These are phyloP conservation scores for Phialophora macrospora DNA, from an alignment of 2,329 filamentous ascomycete genomes.

Conservation along the genomic window DNA sequence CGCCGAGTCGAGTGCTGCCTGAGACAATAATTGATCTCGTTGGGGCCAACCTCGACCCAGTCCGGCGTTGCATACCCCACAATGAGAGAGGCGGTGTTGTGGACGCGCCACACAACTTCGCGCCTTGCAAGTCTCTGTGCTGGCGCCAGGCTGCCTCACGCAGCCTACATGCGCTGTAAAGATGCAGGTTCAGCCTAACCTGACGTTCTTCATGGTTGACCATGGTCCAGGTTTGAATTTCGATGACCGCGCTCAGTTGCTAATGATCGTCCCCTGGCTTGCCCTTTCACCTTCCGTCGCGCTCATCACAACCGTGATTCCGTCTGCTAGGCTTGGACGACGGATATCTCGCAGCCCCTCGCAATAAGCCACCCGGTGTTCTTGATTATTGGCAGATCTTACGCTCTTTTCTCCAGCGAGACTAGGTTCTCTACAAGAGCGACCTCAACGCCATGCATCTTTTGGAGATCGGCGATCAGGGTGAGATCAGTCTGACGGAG, in stretches of 20 bases:
- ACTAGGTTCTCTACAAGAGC: background rate
- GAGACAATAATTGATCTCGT: no score
- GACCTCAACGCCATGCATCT: background rate
- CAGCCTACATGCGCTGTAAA: background rate
- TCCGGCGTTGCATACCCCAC: no score
- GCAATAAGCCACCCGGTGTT: background rate
- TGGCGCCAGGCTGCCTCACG: background rate
- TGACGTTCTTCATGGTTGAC: background rate
- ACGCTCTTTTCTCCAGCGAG: background rate
- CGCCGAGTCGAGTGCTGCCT: no score
- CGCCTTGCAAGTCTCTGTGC: background rate
- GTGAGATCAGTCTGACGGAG: constrained; percentile 4
- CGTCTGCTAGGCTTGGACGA: background rate
- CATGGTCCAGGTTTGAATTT: background rate
- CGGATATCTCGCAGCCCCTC: background rate
- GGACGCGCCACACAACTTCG: no score
- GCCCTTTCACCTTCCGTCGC: background rate
- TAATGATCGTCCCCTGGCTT: background rate
- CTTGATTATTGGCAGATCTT: background rate
- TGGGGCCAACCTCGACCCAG: no score
- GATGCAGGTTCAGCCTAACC: background rate
- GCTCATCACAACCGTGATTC: background rate
- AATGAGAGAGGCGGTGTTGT: no score
- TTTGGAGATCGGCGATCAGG: background rate
- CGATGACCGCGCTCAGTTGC: background rate